phyloP scores from a whole-genome alignment of 495 filamentous ascomycete species.

The Annulohypoxylon bovei region DNA sequence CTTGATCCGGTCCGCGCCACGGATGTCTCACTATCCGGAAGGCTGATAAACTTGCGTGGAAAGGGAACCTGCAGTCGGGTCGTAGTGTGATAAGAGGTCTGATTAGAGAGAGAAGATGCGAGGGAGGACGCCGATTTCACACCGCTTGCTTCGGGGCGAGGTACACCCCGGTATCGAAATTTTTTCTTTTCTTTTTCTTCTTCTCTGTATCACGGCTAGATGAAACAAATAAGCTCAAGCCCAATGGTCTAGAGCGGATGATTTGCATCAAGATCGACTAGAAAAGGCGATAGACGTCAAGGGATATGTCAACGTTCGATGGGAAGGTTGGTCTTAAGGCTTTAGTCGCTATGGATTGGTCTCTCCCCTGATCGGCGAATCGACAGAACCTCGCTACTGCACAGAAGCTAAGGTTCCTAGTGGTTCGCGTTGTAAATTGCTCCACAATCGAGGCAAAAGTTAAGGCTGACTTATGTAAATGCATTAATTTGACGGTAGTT shows the following conservation, averaged over 20 bases:
- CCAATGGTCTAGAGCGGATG: conserved; percentile 5
- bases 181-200: not conserved
- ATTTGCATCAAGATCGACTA: not conserved
- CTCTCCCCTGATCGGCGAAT: conserved; percentile 28
- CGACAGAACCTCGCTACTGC: conserved; percentile 36
- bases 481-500: too few relatives aligned
- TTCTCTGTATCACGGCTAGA: conserved; percentile 20
- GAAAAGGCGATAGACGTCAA: conserved; percentile 6
- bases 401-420: too few relatives aligned
- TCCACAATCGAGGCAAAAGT: too few relatives aligned
- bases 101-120: conserved; percentile 37
- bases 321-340: conserved; percentile 1
- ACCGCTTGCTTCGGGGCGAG: conserved; percentile 28
- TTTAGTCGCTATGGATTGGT: not conserved
- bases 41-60: conserved; percentile 17
- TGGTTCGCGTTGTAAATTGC: too few relatives aligned
- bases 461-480: too few relatives aligned
- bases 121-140: conserved; percentile 38
- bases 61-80: conserved; percentile 40
- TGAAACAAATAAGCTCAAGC: conserved; percentile 16
- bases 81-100: conserved; percentile 27
- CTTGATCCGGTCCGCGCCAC: conserved; percentile 34
- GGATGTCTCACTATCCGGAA: conserved; percentile 33
- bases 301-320: not conserved
- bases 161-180: not conserved